A percentile compares a stretch with the other conserved stretches of the same genome.
These are phyloP conservation scores for Gossypium thurberi DNA, from an alignment of 345 rosid genomes.

Conservation along the genomic window DNA sequence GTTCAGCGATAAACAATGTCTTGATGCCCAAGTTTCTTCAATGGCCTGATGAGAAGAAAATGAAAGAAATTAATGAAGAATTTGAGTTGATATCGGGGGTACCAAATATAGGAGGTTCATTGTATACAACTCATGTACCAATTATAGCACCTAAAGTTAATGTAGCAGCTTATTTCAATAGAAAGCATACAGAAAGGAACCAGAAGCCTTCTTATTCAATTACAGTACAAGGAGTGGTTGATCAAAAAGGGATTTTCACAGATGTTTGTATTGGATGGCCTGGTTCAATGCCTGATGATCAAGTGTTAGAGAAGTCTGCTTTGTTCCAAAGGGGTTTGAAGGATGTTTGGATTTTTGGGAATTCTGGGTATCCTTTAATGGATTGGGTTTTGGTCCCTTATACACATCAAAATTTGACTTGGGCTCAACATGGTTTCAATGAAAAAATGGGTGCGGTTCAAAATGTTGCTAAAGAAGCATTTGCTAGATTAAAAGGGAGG, in stretches of 20 bases:
- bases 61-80: constrained; percentile 20
- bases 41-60: constrained; percentile 37
- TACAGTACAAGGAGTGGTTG: constrained; percentile 46
- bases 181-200: constrained; percentile 48
- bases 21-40: constrained; percentile 47
- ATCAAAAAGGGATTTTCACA: constrained; percentile 40
- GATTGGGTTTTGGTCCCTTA: constrained; percentile 84
- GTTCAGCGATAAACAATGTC: constrained; percentile 47
- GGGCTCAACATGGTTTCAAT: constrained; percentile 85
- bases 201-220: constrained; percentile 49
- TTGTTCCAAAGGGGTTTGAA: constrained; percentile 30
- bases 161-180: constrained; percentile 51
- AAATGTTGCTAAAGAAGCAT: not conserved
- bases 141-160: constrained; percentile 47
- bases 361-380: constrained; percentile 55
- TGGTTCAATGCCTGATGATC: constrained; percentile 43
- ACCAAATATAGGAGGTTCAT: constrained; percentile 36
- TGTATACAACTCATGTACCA: constrained; percentile 48
- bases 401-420: constrained; percentile 61
- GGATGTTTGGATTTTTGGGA: constrained; percentile 68
- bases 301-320: constrained; percentile 29
- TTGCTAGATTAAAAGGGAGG: constrained; percentile 29
- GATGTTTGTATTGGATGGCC: constrained; percentile 42
- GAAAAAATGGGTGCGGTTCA: constrained; percentile 39
- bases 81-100: constrained; percentile 31